phyloP scores from a whole-genome alignment of 83 land plant species.

The Diphasiastrum complanatum region DNA sequence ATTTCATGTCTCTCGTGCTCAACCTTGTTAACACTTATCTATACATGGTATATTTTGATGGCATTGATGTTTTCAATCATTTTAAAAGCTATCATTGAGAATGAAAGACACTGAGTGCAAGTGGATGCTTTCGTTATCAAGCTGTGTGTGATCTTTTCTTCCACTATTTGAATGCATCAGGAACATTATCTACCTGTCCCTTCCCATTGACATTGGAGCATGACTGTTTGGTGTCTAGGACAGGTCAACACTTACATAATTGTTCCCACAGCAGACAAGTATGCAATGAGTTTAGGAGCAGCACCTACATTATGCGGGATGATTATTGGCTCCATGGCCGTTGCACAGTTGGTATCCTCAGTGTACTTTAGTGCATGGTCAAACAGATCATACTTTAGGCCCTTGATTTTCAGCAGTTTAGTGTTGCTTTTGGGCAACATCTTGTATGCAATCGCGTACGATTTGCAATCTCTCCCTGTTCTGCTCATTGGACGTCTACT shows the following conservation, averaged over 20 bases:
- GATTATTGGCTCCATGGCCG: slow-evolving; percentile 94
- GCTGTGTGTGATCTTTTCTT: too few relatives aligned
- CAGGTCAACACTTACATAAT: slow-evolving; percentile 80
- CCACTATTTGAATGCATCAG: too few relatives aligned
- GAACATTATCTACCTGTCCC: not conserved
- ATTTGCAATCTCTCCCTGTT: slow-evolving; percentile 54
- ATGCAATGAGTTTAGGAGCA: slow-evolving; percentile 80
- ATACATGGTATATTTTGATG: slow-evolving; percentile 26
- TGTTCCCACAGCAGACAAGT: slow-evolving; percentile 97
- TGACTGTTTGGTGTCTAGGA: not conserved
- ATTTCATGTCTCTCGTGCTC: slow-evolving; percentile 31
- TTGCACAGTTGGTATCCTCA: slow-evolving; percentile 86
- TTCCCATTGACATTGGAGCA: not conserved
- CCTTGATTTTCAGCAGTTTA: slow-evolving; percentile 77
- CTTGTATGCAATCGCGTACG: slow-evolving; percentile 82
- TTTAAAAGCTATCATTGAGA: not conserved
- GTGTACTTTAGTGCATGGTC: slow-evolving; percentile 98
- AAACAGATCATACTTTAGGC: slow-evolving; percentile 81
- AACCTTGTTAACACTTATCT: slow-evolving; percentile 38
- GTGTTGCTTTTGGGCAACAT: slow-evolving; percentile 68
- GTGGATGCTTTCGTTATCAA: not conserved
- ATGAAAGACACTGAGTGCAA: not conserved
- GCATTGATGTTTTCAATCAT: not conserved
- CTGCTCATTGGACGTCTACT: slow-evolving; percentile 75
- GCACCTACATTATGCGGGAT: slow-evolving; percentile 93